Percentiles rank a stretch among this genome's conserved stretches.
These are phyloP conservation scores for Blastocladiella emersonii DNA, from an alignment of 371 early-diverging fungal species.

Conservation along the genomic window DNA sequence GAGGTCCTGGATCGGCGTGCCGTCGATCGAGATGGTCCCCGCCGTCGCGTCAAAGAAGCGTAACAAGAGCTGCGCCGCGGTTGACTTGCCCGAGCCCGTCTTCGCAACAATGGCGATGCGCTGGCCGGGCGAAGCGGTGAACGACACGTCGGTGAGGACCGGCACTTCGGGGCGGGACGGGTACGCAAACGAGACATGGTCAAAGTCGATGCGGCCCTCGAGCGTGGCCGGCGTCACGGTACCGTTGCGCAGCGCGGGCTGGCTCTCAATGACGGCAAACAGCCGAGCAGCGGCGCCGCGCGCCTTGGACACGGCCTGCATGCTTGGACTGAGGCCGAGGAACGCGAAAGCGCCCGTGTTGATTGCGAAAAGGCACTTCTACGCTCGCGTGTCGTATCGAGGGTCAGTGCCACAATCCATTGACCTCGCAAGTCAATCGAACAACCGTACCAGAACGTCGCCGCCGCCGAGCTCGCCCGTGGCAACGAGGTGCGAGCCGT, in stretches of 20 bases:
- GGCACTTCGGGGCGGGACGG: constrained; percentile 21
- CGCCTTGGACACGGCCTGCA: constrained; percentile 43
- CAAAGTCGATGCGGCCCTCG: constrained; percentile 2
- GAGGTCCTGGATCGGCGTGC: constrained; percentile 8
- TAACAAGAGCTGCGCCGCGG: constrained; percentile 24
- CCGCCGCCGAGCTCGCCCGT: constrained; percentile 28
- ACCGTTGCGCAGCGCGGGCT: constrained; percentile 19
- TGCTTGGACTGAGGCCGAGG: constrained; percentile 40
- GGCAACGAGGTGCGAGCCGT: constrained; percentile 44
- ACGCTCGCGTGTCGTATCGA: neutral
- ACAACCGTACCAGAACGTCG: constrained; percentile 22
- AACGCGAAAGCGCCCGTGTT: constrained; percentile 15
- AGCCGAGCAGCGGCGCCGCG: constrained; percentile 45
- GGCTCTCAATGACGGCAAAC: constrained; percentile 42
- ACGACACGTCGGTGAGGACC: constrained; percentile 20
- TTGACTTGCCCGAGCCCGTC: constrained; percentile 40
- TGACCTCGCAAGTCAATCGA: neutral
- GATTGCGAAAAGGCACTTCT: neutral
- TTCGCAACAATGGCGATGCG: constrained; percentile 35
- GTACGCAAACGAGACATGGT: constrained; percentile 14
- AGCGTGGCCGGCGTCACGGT: neutral
- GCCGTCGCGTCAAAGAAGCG: constrained; percentile 1
- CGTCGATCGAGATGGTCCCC: constrained; percentile 12
- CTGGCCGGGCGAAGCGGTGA: constrained; percentile 25
- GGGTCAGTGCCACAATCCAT: neutral